These are phyloP conservation scores for Rhizopogon vesiculosus DNA, from an alignment of 768 basidiomycete species.

Conservation along the genomic window DNA sequence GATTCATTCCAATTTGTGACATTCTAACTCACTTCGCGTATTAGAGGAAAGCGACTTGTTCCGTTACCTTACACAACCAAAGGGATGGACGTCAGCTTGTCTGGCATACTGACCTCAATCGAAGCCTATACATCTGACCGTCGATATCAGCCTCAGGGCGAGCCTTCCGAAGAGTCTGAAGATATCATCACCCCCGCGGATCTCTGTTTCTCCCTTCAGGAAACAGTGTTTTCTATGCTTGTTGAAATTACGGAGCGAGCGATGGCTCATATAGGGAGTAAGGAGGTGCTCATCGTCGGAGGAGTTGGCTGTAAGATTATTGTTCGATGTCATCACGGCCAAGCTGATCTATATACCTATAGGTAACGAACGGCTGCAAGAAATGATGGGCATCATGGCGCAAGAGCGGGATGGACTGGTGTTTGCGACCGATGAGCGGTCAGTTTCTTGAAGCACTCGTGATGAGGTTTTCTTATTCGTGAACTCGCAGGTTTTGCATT, in stretches of 20 bases:
- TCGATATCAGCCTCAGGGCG: slow-evolving; percentile 58
- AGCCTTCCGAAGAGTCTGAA: slow-evolving; percentile 32
- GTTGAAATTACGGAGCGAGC: slow-evolving; percentile 99
- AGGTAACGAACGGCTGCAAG: slow-evolving; percentile 92
- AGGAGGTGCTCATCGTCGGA: slow-evolving; percentile 94
- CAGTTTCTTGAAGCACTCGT: slow-evolving; percentile 12
- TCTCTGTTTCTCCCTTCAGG: slow-evolving; percentile 94
- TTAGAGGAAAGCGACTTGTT: slow-evolving; percentile 79
- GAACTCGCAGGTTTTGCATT: slow-evolving; percentile 83
- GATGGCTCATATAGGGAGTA: slow-evolving; percentile 97
- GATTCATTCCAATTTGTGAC: neutral
- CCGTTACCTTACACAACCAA: slow-evolving; percentile 93
- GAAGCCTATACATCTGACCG: slow-evolving; percentile 88
- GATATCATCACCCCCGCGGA: slow-evolving; percentile 93
- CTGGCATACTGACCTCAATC: slow-evolving; percentile 85
- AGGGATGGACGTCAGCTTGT: slow-evolving; percentile 96
- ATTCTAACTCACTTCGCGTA: slow-evolving; percentile 2
- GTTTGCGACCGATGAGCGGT: slow-evolving; percentile 97
- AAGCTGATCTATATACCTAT: neutral
- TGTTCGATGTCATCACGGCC: neutral
- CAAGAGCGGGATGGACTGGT: slow-evolving; percentile 81
- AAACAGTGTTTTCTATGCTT: slow-evolving; percentile 96
- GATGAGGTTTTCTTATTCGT: neutral
- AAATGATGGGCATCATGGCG: slow-evolving; percentile 99
- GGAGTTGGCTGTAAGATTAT: slow-evolving; percentile 92